Percentiles rank a stretch among this genome's conserved stretches.
Conservation (phyloP, 306 rosid genomes). For the Luffa aegyptiaca region DNA sequence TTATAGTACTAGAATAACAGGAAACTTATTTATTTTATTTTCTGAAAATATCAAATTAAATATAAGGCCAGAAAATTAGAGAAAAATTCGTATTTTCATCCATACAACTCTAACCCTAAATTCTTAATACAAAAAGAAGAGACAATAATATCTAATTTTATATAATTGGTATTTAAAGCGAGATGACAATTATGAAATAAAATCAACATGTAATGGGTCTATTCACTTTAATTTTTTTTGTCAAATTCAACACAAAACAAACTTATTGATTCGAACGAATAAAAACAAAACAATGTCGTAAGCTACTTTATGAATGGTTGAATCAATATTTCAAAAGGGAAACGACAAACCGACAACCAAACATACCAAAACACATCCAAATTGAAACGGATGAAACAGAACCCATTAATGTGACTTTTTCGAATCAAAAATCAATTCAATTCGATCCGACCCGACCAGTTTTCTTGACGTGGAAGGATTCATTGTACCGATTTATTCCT, state of each 20-base stretch:
- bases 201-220: not conserved
- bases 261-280: too few species aligned
- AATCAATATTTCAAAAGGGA: not conserved
- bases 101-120: too few species aligned
- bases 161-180: too few species aligned
- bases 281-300: not conserved
- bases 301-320: not conserved
- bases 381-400: too few species aligned
- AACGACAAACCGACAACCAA: too few species aligned
- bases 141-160: too few species aligned
- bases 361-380: too few species aligned
- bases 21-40: too few species aligned
- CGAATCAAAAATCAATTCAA: not conserved
- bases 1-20: not conserved
- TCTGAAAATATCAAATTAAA: not conserved
- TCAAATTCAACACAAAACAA: not conserved
- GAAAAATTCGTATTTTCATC: not conserved
- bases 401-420: too few species aligned
- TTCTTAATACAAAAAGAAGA: too few species aligned
- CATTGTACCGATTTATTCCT: not conserved
- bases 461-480: not conserved
- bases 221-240: not conserved
- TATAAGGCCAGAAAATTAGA: not conserved
- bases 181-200: not conserved
- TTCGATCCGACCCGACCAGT: not conserved